Evolutionary conservation across 108 stramenopile species (phyloP).

Genomic region (Cylindrotheca closterium): DNA sequence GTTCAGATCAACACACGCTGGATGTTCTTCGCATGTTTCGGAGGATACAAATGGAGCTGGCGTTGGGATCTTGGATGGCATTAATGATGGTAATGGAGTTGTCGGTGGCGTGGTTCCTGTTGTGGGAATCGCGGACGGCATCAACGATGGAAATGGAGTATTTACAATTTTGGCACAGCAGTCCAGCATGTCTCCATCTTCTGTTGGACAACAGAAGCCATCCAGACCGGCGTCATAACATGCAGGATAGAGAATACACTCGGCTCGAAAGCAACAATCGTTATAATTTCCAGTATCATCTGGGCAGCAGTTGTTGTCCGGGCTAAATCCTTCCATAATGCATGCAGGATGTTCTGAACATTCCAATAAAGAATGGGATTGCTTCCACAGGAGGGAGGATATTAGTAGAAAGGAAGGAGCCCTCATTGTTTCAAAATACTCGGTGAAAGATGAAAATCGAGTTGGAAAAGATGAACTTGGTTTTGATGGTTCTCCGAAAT

Average conservation of each 20-base stretch:
- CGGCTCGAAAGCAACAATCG: constrained; percentile 1
- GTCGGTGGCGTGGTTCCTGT: no score
- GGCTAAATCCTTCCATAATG: neutral
- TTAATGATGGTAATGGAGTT: neutral
- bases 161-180: constrained; percentile 32
- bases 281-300: neutral
- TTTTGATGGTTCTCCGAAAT: no score
- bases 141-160: no score
- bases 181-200: constrained; percentile 19
- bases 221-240: constrained; percentile 25
- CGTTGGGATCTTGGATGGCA: neutral
- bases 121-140: no score
- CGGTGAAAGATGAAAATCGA: no score
- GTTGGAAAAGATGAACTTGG: no score
- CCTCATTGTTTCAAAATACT: no score
- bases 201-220: constrained; percentile 37
- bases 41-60: no score
- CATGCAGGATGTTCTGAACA: neutral
- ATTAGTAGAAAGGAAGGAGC: no score
- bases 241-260: constrained; percentile 18
- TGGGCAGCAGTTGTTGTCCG: neutral
- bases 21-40: constrained; percentile 17
- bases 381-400: no score
- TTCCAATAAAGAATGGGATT: no score
- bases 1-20: constrained; percentile 17